Evolutionary conservation across 2,329 filamentous ascomycete genomes (phyloP).

Genomic region (Aspergillus neoniger): DNA sequence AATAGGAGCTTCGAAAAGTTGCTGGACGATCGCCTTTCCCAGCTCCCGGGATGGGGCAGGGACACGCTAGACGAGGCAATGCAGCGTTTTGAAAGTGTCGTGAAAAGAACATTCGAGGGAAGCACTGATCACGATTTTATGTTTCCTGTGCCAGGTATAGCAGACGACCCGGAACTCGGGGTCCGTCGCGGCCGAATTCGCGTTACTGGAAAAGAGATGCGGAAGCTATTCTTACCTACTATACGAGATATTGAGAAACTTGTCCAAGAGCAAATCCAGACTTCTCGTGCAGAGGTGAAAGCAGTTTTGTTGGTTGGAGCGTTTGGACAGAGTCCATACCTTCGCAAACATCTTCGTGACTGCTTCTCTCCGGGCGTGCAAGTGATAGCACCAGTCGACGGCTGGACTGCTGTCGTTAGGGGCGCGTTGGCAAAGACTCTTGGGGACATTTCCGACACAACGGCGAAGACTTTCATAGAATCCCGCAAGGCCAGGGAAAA

Average conservation of each 20-base stretch:
- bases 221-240: constrained; percentile 25
- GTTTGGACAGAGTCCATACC: constrained; percentile 31
- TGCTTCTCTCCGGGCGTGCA: constrained; percentile 17
- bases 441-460: constrained; percentile 13
- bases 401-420: constrained; percentile 32
- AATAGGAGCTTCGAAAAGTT: constrained; percentile 30
- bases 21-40: constrained; percentile 19
- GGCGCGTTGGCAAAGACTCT: constrained; percentile 23
- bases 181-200: constrained; percentile 26
- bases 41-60: constrained; percentile 22
- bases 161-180: constrained; percentile 19
- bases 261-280: constrained; percentile 45
- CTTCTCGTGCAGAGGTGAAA: constrained; percentile 62
- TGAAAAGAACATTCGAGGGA: constrained; percentile 28
- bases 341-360: constrained; percentile 22
- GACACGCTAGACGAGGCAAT: constrained; percentile 31
- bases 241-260: constrained; percentile 23
- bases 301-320: constrained; percentile 33
- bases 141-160: constrained; percentile 28
- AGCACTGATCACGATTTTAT: constrained; percentile 18
- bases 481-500: constrained; percentile 26
- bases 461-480: constrained; percentile 14
- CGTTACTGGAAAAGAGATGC: constrained; percentile 21
- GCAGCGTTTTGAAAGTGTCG: constrained; percentile 27
- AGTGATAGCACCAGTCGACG: constrained; percentile 25